These are phyloP conservation scores for Reticulascus tulasneorum DNA, from an alignment of 2,329 filamentous ascomycete species.

Conservation along the genomic window DNA sequence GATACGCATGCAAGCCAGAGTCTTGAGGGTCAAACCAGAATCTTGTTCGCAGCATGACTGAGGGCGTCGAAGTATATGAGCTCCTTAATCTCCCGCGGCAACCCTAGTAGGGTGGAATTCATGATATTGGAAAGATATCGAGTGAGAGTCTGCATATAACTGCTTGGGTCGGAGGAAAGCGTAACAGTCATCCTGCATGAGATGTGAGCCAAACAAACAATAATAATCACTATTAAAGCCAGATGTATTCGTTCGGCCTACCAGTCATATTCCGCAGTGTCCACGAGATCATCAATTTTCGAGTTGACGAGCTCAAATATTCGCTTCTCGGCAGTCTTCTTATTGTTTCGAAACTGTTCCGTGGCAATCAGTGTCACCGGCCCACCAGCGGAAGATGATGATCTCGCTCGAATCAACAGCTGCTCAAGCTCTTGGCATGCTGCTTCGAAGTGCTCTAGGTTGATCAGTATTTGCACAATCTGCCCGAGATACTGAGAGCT, in stretches of 20 bases:
- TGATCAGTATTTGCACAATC: constrained; percentile 97
- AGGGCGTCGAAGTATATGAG: constrained; percentile 97
- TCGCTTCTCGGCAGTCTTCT: constrained; percentile 93
- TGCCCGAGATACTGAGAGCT: constrained; percentile 93
- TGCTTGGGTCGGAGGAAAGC: constrained; percentile 70
- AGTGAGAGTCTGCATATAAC: constrained; percentile 93
- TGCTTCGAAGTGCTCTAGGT: constrained; percentile 92
- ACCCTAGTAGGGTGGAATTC: constrained; percentile 84
- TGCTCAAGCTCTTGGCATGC: constrained; percentile 88
- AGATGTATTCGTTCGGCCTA: constrained; percentile 25
- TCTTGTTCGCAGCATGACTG: constrained; percentile 82
- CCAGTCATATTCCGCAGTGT: constrained; percentile 98
- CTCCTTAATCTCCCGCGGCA: constrained; percentile 96
- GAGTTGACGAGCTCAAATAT: constrained; percentile 98
- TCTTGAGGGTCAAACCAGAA: constrained; percentile 53
- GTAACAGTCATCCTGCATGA: constrained; percentile 47
- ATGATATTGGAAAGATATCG: constrained; percentile 94
- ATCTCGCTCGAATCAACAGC: constrained; percentile 78
- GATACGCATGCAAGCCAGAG: not conserved
- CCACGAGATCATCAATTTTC: constrained; percentile 96
- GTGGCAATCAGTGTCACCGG: constrained; percentile 79
- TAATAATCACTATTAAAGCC: not conserved
- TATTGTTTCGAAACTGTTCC: constrained; percentile 79
- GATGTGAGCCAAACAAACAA: constrained; percentile 1
- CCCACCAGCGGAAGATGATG: constrained; percentile 74